Evolutionary conservation across 1,284 basidiomycete species (phyloP).

Genomic region (Cryptococcus depauperatus): DNA sequence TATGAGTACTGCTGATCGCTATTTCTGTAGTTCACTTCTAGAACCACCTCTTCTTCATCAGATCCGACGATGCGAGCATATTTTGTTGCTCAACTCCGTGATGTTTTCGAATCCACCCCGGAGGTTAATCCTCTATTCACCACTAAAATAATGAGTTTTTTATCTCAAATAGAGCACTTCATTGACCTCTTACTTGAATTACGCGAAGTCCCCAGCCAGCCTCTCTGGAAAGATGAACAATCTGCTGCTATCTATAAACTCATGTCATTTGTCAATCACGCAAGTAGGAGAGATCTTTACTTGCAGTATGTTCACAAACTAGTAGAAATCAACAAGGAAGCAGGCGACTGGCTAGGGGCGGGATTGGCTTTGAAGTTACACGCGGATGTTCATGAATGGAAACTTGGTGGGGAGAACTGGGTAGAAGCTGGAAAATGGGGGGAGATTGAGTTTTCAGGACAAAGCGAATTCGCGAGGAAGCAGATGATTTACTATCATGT

Average conservation of each 20-base stretch:
- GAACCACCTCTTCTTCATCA: constrained; percentile 59
- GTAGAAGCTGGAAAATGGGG: constrained; percentile 65
- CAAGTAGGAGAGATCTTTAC: constrained; percentile 80
- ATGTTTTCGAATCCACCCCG: constrained; percentile 68
- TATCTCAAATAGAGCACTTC: constrained; percentile 87
- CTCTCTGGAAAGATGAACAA: constrained; percentile 86
- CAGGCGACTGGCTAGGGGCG: constrained; percentile 81
- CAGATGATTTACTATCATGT: constrained; percentile 80
- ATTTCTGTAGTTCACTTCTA: constrained; percentile 22
- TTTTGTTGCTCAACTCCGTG: constrained; percentile 85
- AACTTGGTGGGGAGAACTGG: constrained; percentile 55
- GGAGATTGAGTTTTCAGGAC: constrained; percentile 77
- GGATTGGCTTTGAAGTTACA: constrained; percentile 86
- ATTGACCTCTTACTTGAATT: constrained; percentile 85
- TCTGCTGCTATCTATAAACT: constrained; percentile 84
- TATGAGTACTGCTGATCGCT: background rate
- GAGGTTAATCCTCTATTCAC: constrained; percentile 71
- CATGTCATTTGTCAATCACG: constrained; percentile 82
- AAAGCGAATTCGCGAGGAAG: constrained; percentile 89
- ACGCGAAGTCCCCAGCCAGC: constrained; percentile 85
- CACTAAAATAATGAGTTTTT: constrained; percentile 68
- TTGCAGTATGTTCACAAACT: constrained; percentile 92
- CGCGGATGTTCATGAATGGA: constrained; percentile 89
- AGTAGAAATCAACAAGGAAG: constrained; percentile 55
- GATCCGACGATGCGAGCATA: constrained; percentile 81